Percentiles rank a stretch among this genome's conserved stretches.
Conservation (phyloP, 805 yeast genomes). For the Ogataea siamensis region DNA sequence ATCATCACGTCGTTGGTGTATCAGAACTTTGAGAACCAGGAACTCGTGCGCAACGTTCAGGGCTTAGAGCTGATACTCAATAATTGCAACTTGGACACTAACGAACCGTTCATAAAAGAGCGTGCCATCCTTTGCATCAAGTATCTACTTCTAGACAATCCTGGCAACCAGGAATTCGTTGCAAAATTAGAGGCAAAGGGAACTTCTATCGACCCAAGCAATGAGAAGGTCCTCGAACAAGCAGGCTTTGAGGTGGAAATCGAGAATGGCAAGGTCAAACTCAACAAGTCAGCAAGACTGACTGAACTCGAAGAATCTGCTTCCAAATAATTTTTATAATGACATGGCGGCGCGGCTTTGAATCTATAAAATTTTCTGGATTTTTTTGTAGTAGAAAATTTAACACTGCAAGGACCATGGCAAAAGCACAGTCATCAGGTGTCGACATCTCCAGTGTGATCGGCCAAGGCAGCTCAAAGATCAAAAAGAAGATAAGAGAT, state of each 20-base stretch:
- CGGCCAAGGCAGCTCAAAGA: conserved; percentile 43
- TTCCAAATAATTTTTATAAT: neutral
- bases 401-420: conserved; percentile 1
- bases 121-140: conserved; percentile 76
- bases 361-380: neutral
- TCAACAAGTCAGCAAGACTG: conserved; percentile 37
- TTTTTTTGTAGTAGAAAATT: neutral
- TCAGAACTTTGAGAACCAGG: conserved; percentile 58
- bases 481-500: conserved; percentile 86
- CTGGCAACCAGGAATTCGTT: conserved; percentile 72
- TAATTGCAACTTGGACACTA: conserved; percentile 80
- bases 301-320: conserved; percentile 16
- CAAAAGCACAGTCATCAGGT: conserved; percentile 4
- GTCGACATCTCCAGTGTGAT: conserved; percentile 33
- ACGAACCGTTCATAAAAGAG: conserved; percentile 88
- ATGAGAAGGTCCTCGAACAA: conserved; percentile 44
- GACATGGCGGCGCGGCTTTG: conserved; percentile 5
- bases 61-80: conserved; percentile 73
- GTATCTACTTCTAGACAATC: conserved; percentile 62
- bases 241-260: conserved; percentile 80
- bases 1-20: conserved; percentile 57
- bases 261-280: conserved; percentile 63
- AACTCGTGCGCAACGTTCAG: conserved; percentile 57
- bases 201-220: conserved; percentile 54
- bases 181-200: conserved; percentile 73